Evolutionary conservation across 2,329 filamentous ascomycete genomes (phyloP), one percentile per base, ranked within the genome.

Genomic region (Sporothrix globosa): DNA sequence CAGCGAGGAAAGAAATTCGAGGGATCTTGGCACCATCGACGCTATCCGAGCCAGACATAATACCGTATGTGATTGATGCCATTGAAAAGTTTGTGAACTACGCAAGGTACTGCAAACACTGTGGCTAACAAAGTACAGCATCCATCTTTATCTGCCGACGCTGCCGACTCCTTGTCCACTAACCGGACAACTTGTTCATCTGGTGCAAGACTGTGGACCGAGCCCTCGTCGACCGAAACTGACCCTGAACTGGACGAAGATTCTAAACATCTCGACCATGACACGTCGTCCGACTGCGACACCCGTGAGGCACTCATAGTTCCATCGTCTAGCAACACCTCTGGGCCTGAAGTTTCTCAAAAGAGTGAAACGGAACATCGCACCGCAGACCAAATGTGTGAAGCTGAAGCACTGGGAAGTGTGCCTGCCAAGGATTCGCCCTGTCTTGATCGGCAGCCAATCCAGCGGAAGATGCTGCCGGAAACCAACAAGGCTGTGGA

Each of bases 381-480:
- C 21, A 13, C 39, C 5, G 39, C 46, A 27, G 39, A 13, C n/a
- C 58, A 63, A 10, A 14, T 27, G n/a, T 30, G 58, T 19, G n/a
- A 61, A 1, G 39, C 39, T 24, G 13, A 13, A 2, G 21, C 39
- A 3, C 39, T 10, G 2, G 11, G 21, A 19, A 27, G 10, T 9
- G 41, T 46, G 6, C 39, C 58, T 30, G 61, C 17, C 2, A 30
- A 65, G 11, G 44, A 21, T 17, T 7, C 30, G 11, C 61, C 41
- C 24, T n/a, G 14, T n/a, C 4, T 30, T 14, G 41, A 13, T 11
- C 44, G 13, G 21, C 41, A 66, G 17, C 27, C 63, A 17, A 17
- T 41, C 46, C 34, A 66, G 30, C 63, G 63, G 5, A 66, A 66
- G 19, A 52, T 53, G 46, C 46, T 53, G 10, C 30, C 63, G 5